Evolutionary conservation across 768 basidiomycete species (phyloP).

Genomic region (Lactarius pseudohatsudake): DNA sequence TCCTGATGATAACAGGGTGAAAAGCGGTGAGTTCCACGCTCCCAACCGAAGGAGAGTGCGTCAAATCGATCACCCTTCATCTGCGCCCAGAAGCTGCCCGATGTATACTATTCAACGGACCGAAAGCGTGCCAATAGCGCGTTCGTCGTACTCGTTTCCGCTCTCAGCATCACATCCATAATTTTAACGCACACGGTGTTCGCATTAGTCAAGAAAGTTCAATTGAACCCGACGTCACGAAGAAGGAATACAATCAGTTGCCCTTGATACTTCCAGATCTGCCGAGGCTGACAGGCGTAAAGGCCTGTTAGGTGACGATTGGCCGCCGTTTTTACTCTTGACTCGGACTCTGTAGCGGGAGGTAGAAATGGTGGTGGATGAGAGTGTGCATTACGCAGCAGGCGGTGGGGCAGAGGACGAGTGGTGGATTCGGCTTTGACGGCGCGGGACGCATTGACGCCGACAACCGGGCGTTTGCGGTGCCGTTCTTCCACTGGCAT

Average conservation of each 20-base stretch:
- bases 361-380: too few species aligned
- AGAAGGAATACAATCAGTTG: conserved; percentile 13
- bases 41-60: background rate
- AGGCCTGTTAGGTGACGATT: conserved; percentile 16
- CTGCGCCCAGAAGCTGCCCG: background rate
- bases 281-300: background rate
- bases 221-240: background rate
- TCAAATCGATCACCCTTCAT: background rate
- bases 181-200: conserved; percentile 3
- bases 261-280: background rate
- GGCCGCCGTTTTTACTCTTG: conserved; percentile 1
- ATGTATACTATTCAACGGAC: background rate
- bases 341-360: background rate
- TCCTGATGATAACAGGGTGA: background rate
- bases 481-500: too few species aligned
- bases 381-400: too few species aligned
- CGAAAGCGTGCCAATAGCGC: background rate
- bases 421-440: too few species aligned
- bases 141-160: conserved; percentile 1
- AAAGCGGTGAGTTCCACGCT: background rate
- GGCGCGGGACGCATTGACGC: too few species aligned
- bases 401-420: too few species aligned
- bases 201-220: conserved; percentile 2
- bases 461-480: too few species aligned
- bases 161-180: conserved; percentile 9